Percentiles rank a stretch among this genome's conserved stretches.
These are phyloP conservation scores for Crithidia acanthocephali DNA, from an alignment of 208 protist genomes.

Conservation along the genomic window DNA sequence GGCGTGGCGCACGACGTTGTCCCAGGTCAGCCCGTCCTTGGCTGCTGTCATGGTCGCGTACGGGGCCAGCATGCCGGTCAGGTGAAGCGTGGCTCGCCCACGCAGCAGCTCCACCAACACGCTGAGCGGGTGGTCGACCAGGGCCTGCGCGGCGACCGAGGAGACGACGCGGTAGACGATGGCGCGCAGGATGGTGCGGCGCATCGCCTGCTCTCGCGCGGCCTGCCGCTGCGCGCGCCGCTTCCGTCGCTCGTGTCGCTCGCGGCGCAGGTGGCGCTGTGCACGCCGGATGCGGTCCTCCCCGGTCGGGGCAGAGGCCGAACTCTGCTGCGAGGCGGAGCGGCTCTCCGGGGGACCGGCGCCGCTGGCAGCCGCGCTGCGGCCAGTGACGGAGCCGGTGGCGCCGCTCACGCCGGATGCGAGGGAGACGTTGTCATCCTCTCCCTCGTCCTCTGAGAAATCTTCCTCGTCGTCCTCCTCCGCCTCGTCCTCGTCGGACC, in stretches of 20 bases:
- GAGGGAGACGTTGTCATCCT: slow-evolving; percentile 12
- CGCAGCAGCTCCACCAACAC: slow-evolving; percentile 74
- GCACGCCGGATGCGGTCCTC: slow-evolving; percentile 26
- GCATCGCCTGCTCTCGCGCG: slow-evolving; percentile 34
- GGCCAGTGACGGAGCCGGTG: not conserved
- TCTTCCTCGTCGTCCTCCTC: slow-evolving; percentile 30
- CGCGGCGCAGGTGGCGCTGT: slow-evolving; percentile 28
- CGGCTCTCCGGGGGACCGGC: not conserved
- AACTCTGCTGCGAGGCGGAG: slow-evolving; percentile 12
- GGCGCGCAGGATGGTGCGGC: slow-evolving; percentile 57
- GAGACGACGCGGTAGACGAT: slow-evolving; percentile 79
- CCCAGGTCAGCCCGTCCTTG: slow-evolving; percentile 19
- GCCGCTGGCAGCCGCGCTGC: not conserved
- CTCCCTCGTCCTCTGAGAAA: slow-evolving; percentile 1
- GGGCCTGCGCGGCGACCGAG: slow-evolving; percentile 58
- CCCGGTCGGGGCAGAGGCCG: not conserved
- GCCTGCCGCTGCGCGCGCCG: slow-evolving; percentile 33
- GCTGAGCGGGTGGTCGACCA: slow-evolving; percentile 74
- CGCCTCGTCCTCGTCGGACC: slow-evolving; percentile 49
- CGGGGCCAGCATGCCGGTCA: slow-evolving; percentile 48
- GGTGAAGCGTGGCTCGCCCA: slow-evolving; percentile 72
- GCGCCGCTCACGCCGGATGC: slow-evolving; percentile 22
- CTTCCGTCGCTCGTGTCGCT: slow-evolving; percentile 13
- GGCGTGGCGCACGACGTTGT: slow-evolving; percentile 17
- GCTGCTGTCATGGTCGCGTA: slow-evolving; percentile 46